Conservation (phyloP, 2,329 filamentous ascomycete genomes). For the Colletotrichum tropicicola region DNA sequence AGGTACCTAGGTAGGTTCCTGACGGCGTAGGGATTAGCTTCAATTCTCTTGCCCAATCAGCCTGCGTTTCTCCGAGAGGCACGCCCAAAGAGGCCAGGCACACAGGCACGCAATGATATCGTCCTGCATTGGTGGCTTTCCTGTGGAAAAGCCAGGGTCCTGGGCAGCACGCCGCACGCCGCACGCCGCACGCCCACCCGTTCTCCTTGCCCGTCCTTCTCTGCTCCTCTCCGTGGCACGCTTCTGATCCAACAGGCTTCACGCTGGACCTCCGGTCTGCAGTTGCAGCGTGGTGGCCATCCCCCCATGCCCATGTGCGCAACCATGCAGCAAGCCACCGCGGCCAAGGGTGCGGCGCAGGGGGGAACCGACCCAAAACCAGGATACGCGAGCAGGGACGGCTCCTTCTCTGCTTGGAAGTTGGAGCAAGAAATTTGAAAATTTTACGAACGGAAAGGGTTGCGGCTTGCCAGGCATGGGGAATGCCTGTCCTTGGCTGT, state of each 20-base stretch:
- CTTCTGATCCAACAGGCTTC: background rate
- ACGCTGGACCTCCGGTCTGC: background rate
- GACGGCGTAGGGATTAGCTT: too few relatives aligned
- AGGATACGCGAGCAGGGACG: constrained; percentile 4
- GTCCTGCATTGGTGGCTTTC: constrained; percentile 6
- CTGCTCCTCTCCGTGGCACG: too few relatives aligned
- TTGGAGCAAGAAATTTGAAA: constrained; percentile 22
- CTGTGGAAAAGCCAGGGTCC: too few relatives aligned
- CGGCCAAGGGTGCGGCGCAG: constrained; percentile 12
- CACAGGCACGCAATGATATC: background rate
- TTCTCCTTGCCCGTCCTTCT: too few relatives aligned
- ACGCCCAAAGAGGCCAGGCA: background rate
- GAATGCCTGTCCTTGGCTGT: constrained; percentile 17
- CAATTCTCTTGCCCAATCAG: background rate
- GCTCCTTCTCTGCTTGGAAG: background rate
- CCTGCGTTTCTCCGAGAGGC: background rate
- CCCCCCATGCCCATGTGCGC: too few relatives aligned
- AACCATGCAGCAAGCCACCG: constrained; percentile 23
- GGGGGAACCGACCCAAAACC: constrained; percentile 7
- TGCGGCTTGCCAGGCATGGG: constrained; percentile 24
- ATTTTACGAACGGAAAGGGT: constrained; percentile 20
- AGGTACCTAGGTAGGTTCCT: background rate
- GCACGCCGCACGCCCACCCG: too few relatives aligned
- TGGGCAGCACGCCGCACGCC: too few relatives aligned
- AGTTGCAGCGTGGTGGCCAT: too few relatives aligned